Conservation (phyloP, 805 yeast species). For the Wickerhamiella bombiphila region DNA sequence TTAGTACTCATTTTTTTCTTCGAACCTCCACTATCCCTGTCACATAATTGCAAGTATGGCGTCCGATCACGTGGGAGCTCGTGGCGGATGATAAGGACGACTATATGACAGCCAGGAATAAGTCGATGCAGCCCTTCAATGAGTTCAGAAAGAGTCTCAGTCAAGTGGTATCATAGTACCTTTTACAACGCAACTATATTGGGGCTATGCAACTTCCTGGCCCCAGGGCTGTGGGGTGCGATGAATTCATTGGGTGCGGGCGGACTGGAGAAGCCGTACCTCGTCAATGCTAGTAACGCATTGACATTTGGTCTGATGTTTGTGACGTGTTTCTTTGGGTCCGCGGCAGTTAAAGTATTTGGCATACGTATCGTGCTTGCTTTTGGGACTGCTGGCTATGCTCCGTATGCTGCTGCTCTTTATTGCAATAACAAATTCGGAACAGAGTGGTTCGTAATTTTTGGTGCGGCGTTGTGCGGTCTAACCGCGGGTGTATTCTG, state of each 20-base stretch:
- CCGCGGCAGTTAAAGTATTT: conserved; percentile 7
- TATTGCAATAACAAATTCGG: conserved; percentile 16
- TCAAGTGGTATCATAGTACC: conserved; percentile 13
- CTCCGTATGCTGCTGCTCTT: conserved; percentile 17
- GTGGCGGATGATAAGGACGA: too few species aligned
- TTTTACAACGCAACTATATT: conserved; percentile 12
- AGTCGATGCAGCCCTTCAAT: too few species aligned
- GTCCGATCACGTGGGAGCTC: too few species aligned
- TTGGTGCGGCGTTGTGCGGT: conserved; percentile 18
- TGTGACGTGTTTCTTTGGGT: conserved; percentile 10
- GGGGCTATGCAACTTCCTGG: conserved; percentile 15
- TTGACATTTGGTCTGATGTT: conserved; percentile 15
- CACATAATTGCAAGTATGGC: too few species aligned
- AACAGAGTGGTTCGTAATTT: conserved; percentile 14
- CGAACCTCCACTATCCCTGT: too few species aligned
- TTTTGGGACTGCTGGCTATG: conserved; percentile 16
- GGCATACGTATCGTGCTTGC: conserved; percentile 13
- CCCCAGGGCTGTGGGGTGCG: conserved; percentile 18
- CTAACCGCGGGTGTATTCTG: conserved; percentile 18
- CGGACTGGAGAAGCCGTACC: conserved; percentile 13
- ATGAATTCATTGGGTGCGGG: conserved; percentile 18
- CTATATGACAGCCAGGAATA: too few species aligned
- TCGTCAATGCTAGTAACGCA: conserved; percentile 15
- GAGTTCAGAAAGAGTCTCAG: too few species aligned
- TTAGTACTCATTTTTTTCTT: too few species aligned